Evolutionary conservation across 108 stramenopile species (phyloP).

Genomic region (Nitzschia putrida): DNA sequence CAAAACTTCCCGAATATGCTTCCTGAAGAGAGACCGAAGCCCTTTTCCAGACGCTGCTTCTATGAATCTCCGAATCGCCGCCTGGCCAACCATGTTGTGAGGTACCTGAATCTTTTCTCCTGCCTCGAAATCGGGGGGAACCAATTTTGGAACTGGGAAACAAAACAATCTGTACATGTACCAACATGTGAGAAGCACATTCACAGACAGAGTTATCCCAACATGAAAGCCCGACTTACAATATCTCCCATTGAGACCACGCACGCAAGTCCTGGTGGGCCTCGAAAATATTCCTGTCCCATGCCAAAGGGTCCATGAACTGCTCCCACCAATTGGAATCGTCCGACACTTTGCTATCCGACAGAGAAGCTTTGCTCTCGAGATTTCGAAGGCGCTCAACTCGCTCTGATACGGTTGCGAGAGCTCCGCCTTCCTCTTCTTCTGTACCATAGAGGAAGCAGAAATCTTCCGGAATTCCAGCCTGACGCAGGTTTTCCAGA

Average conservation of each 20-base stretch:
- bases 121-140: constrained; percentile 15
- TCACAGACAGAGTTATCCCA: neutral
- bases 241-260: constrained; percentile 43
- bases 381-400: constrained; percentile 15
- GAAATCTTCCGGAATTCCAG: constrained; percentile 17
- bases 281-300: constrained; percentile 27
- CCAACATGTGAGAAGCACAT: neutral
- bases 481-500: constrained; percentile 17
- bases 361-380: constrained; percentile 19
- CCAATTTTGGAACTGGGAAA: constrained; percentile 27
- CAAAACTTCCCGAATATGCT: constrained; percentile 1
- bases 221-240: constrained; percentile 15
- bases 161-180: constrained; percentile 18
- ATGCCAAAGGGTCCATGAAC: constrained; percentile 14
- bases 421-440: neutral
- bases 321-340: too few species aligned
- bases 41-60: neutral
- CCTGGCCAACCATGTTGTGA: neutral
- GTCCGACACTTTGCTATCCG: neutral
- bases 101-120: constrained; percentile 13
- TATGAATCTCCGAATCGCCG: neutral
- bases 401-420: constrained; percentile 18
- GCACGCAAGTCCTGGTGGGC: constrained; percentile 28
- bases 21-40: neutral
- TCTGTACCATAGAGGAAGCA: constrained; percentile 26